These are phyloP conservation scores for Fomitopsis serialis DNA, from an alignment of 768 basidiomycete genomes.

Conservation along the genomic window DNA sequence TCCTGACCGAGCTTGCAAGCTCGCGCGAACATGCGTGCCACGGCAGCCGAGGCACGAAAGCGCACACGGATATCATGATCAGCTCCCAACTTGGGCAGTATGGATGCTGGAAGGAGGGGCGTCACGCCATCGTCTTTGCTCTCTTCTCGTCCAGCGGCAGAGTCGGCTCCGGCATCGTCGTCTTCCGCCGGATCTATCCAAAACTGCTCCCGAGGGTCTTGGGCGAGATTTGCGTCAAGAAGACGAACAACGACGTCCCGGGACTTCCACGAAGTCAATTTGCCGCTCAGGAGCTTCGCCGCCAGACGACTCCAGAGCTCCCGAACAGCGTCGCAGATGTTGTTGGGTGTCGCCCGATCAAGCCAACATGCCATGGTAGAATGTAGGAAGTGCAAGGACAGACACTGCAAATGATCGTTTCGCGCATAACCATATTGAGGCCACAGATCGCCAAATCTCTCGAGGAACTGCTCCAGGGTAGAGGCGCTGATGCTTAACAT, in stretches of 20 bases:
- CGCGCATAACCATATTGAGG: constrained; percentile 47
- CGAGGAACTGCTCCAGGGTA: constrained; percentile 49
- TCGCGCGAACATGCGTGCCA: constrained; percentile 50
- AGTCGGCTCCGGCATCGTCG: neutral
- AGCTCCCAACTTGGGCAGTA: constrained; percentile 48
- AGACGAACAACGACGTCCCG: constrained; percentile 63
- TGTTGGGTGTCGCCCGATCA: constrained; percentile 19
- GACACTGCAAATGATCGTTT: constrained; percentile 45
- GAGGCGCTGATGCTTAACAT: constrained; percentile 46
- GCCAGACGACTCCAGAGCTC: constrained; percentile 53
- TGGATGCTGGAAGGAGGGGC: constrained; percentile 32
- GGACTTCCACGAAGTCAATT: constrained; percentile 57
- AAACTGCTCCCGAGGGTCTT: constrained; percentile 51
- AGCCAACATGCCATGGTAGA: constrained; percentile 62
- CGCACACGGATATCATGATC: constrained; percentile 84
- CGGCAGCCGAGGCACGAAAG: constrained; percentile 64
- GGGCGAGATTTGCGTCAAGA: constrained; percentile 54
- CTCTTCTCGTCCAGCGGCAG: neutral
- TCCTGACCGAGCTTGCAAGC: constrained; percentile 30
- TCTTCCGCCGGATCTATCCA: constrained; percentile 27
- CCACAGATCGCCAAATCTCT: constrained; percentile 48
- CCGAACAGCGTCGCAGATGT: constrained; percentile 38
- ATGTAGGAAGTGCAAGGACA: constrained; percentile 57
- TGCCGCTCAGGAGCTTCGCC: constrained; percentile 28
- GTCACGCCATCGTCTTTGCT: constrained; percentile 10